Conservation (phyloP, 1,284 basidiomycete species). For the Xerocomus minutiporus region DNA sequence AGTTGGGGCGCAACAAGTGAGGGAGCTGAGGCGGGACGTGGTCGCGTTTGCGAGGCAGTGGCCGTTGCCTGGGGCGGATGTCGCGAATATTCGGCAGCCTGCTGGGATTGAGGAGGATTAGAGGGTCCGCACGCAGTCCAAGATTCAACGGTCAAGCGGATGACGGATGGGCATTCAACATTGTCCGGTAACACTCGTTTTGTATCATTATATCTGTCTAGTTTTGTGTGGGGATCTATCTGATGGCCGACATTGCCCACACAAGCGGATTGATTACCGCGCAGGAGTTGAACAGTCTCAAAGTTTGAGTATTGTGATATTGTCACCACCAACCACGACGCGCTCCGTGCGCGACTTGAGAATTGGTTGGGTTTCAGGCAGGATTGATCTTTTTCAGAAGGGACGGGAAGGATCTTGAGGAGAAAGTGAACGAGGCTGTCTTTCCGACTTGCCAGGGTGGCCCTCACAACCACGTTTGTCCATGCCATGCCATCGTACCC, state of each 20-base stretch:
- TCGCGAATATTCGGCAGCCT: constrained; percentile 55
- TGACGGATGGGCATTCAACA: constrained; percentile 29
- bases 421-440: constrained; percentile 95
- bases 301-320: constrained; percentile 94
- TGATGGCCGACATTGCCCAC: constrained; percentile 97
- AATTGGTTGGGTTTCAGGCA: constrained; percentile 52
- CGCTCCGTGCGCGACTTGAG: too few relatives aligned
- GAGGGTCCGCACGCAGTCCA: neutral
- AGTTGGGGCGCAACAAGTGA: constrained; percentile 68
- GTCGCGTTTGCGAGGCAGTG: constrained; percentile 76
- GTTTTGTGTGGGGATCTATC: constrained; percentile 43
- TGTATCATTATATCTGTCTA: constrained; percentile 2
- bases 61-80: constrained; percentile 92
- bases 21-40: constrained; percentile 72
- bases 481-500: neutral
- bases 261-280: constrained; percentile 95
- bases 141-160: constrained; percentile 33
- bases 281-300: constrained; percentile 83
- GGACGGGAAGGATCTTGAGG: constrained; percentile 89
- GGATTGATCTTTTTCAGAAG: constrained; percentile 99
- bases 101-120: constrained; percentile 59
- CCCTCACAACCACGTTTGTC: constrained; percentile 94
- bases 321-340: constrained; percentile 85
- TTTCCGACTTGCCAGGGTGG: constrained; percentile 99
- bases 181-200: constrained; percentile 17